phyloP scores from a whole-genome alignment of 352 stramenopile genomes.

The Phytophthora pistaciae region DNA sequence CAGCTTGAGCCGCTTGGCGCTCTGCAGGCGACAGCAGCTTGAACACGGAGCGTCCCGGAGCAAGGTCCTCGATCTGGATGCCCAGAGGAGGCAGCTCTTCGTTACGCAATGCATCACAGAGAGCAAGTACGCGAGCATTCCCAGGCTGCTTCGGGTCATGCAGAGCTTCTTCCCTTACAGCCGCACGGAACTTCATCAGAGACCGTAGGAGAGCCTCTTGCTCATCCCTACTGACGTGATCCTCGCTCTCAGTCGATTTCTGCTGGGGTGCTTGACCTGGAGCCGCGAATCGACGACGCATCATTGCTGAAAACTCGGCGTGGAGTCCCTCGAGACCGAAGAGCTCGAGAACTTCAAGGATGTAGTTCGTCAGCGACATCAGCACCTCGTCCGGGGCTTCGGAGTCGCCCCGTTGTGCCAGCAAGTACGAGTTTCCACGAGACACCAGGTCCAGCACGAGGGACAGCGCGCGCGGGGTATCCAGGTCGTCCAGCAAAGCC shows the following conservation, averaged over 20 bases:
- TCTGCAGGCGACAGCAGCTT: slow-evolving; percentile 62
- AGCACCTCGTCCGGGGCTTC: slow-evolving; percentile 66
- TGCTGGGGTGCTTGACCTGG: slow-evolving; percentile 31
- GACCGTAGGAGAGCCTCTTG: slow-evolving; percentile 51
- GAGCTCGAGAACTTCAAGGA: slow-evolving; percentile 74
- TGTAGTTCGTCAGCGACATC: slow-evolving; percentile 59
- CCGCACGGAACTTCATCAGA: slow-evolving; percentile 71
- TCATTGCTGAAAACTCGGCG: slow-evolving; percentile 56
- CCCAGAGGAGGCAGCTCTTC: slow-evolving; percentile 60
- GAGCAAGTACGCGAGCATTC: slow-evolving; percentile 54
- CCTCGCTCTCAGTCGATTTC: slow-evolving; percentile 1
- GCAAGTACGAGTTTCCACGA: slow-evolving; percentile 64
- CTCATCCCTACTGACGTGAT: slow-evolving; percentile 29
- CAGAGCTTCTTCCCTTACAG: slow-evolving; percentile 66
- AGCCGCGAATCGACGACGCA: slow-evolving; percentile 35
- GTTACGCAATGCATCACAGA: slow-evolving; percentile 77
- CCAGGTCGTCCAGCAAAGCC: slow-evolving; percentile 88
- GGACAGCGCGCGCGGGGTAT: slow-evolving; percentile 83
- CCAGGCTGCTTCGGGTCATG: slow-evolving; percentile 47
- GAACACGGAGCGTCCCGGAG: slow-evolving; percentile 65
- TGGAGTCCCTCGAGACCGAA: slow-evolving; percentile 72
- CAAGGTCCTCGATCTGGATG: slow-evolving; percentile 77
- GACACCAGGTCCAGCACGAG: slow-evolving; percentile 80
- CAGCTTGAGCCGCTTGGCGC: slow-evolving; percentile 26
- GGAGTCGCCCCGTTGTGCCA: slow-evolving; percentile 36